Base-by-base conservation (phyloP, 148 eudicot genomes). In the Camellia japonica region DNA sequence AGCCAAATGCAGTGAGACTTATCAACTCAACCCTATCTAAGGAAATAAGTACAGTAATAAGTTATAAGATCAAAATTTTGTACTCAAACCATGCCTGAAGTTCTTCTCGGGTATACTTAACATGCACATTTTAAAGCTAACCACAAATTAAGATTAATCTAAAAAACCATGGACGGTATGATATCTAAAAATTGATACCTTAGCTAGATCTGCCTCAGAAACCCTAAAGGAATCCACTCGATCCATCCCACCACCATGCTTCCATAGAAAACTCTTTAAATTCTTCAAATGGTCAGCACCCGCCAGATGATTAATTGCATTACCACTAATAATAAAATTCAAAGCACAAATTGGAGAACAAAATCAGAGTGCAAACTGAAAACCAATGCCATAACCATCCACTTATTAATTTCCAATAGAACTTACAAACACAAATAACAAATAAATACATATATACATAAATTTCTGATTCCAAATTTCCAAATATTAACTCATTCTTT, bases 221-320 rank as follows among this genome's bases (percentile, higher is more conserved):
- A 95, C 67, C 65, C 90, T 79, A 79, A 89, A 91, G 65, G 87
- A 83, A 83, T 93, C 95, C 74, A 90, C 76, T 54, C 87, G 87
- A 81, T 90, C 89, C 90, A 84, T 88, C 18, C 89, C 91, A 73
- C 94, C 93, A 75, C 99, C 93, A 70, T 90, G 87, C 75, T 90
- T 93, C 97, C 99, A 93, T 72, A 95, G 66, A 79, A 95, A 95
- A 78, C 87, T 89, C 91, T 93, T 93, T 82, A 93, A 82, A 68
- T 86, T 89, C 90, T 91, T 91, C 88, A 92, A 80, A 80, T 95
- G 99, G 66, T 92, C 95, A 74, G 47, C 89, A 60, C 91, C 87
- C 10, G 93, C 92, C 80, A 93, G 88, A 88, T 95, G 99, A 81
- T 76, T 73, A 71, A 95, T 93, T 6, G 87, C 97, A 81, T 92